Conservation (phyloP, 2,329 filamentous ascomycete genomes). For the Exophiala calicioides region DNA sequence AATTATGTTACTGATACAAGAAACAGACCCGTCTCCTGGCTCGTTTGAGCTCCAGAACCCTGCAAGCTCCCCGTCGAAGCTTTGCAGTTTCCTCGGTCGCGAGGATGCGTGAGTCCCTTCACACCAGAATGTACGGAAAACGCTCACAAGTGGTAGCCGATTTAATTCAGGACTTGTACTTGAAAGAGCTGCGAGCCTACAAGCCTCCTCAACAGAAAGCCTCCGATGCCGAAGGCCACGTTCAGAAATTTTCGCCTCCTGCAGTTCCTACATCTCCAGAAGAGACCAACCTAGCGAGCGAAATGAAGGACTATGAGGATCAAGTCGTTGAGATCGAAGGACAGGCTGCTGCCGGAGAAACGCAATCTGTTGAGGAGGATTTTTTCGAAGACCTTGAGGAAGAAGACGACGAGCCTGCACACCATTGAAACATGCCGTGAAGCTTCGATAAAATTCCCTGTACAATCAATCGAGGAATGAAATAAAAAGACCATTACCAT, state of each 20-base stretch:
- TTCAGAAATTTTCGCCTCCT: slow-evolving; percentile 81
- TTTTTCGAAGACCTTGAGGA: slow-evolving; percentile 79
- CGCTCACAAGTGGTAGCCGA: slow-evolving; percentile 66
- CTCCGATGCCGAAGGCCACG: slow-evolving; percentile 83
- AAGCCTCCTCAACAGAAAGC: slow-evolving; percentile 83
- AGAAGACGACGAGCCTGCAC: slow-evolving; percentile 52
- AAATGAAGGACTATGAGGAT: slow-evolving; percentile 90
- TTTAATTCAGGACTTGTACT: slow-evolving; percentile 95
- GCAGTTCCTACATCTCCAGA: slow-evolving; percentile 85
- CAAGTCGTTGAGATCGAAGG: slow-evolving; percentile 95
- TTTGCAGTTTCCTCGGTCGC: slow-evolving; percentile 61
- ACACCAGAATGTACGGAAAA: not conserved
- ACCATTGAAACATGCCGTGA: slow-evolving; percentile 23
- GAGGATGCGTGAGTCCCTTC: slow-evolving; percentile 58
- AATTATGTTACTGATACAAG: slow-evolving; percentile 30
- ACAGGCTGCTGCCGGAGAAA: slow-evolving; percentile 65
- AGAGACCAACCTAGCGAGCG: slow-evolving; percentile 87
- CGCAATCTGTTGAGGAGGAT: slow-evolving; percentile 61
- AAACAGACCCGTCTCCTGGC: slow-evolving; percentile 61
- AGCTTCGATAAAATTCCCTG: slow-evolving; percentile 2
- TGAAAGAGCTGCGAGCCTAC: slow-evolving; percentile 93
- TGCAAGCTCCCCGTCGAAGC: slow-evolving; percentile 58
- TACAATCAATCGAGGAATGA: slow-evolving; percentile 20
- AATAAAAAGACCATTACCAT: slow-evolving; percentile 9
- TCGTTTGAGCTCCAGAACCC: slow-evolving; percentile 48